phyloP scores from a whole-genome alignment of 2,329 filamentous ascomycete genomes.

The Colletotrichum truncatum region DNA sequence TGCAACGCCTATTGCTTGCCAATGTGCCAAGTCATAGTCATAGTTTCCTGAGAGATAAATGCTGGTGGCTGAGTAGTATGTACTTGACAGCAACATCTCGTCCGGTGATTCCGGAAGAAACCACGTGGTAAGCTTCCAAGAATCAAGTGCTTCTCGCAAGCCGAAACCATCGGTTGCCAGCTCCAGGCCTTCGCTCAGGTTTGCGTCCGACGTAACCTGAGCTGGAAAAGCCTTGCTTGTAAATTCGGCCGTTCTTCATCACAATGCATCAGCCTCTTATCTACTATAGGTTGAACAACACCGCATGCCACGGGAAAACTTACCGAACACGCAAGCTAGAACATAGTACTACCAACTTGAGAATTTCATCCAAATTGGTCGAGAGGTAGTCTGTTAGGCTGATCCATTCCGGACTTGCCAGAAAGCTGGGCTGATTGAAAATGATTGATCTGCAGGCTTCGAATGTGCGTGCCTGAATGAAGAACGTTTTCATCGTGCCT shows the following conservation, averaged over 20 bases:
- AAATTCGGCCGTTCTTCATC: conserved; percentile 3
- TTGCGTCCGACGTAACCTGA: background rate
- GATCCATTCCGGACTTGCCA: conserved; percentile 37
- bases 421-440: conserved; percentile 39
- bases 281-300: background rate
- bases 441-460: conserved; percentile 43
- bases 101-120: background rate
- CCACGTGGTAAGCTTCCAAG: background rate
- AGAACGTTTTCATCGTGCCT: conserved; percentile 36
- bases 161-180: conserved; percentile 34
- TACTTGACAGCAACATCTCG: conserved; percentile 33
- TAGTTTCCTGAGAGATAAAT: conserved; percentile 48
- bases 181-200: background rate
- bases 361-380: conserved; percentile 34
- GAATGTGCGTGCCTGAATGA: conserved; percentile 40
- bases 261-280: background rate
- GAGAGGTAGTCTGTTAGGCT: background rate
- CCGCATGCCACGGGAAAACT: background rate
- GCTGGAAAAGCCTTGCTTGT: background rate
- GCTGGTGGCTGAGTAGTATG: conserved; percentile 43
- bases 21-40: conserved; percentile 44
- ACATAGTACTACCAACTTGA: conserved; percentile 42
- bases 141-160: conserved; percentile 28
- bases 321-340: conserved; percentile 42
- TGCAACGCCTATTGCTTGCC: conserved; percentile 35